Base-by-base conservation (phyloP, 345 rosid species). In the Salix exigua region DNA sequence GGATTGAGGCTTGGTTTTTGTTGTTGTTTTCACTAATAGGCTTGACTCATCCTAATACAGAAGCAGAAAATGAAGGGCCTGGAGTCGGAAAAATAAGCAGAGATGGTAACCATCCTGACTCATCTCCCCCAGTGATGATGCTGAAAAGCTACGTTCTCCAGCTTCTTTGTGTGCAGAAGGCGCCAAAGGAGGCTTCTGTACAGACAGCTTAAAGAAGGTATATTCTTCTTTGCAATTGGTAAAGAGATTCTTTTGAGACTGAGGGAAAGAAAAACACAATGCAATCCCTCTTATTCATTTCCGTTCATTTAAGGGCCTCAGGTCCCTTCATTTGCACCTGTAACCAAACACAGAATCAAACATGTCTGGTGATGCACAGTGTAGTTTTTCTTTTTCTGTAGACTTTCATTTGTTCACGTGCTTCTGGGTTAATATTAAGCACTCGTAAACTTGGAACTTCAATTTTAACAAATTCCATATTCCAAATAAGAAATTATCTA, bases 141-240 rank as follows among this genome's bases (percentile, higher is more conserved):
- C 82, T 86, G 40, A 88, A 87, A 83, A 80, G 86, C 78, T 83
- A 69, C 75, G 86, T 81, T 68, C 78, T 87, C 74, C 83, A 88
- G 77, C 81, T 86, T 61, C 81, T 83, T 68, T 83, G 87, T 71
- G 75, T 82, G 63, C 84, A 86, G 78, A 78, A 78, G 63, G 73
- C 51, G 48, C 26, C 37, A 6, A 73, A 72, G 61, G 73, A 64
- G 38, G 68, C 68, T 63, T 21, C 68, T 30, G 64, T 28, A 2
- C 19, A 7, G 75, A 30, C 71, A 70, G 48, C 50, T 3, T 48
- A 30, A 80, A 58, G 78, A 80, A 77, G 51, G 72, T 79, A 75
- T 66, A 35, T 42, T 50, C 37, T 50, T 71, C 61, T 23, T 16
- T 31, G 11, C 61, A 35, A 50, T 30, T 33, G 72, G 21, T 50